A percentile compares a stretch with the other conserved stretches of the same genome.
These are phyloP conservation scores for Zygotorulaspora sp. DNA, from an alignment of 805 yeast genomes.

Conservation along the genomic window DNA sequence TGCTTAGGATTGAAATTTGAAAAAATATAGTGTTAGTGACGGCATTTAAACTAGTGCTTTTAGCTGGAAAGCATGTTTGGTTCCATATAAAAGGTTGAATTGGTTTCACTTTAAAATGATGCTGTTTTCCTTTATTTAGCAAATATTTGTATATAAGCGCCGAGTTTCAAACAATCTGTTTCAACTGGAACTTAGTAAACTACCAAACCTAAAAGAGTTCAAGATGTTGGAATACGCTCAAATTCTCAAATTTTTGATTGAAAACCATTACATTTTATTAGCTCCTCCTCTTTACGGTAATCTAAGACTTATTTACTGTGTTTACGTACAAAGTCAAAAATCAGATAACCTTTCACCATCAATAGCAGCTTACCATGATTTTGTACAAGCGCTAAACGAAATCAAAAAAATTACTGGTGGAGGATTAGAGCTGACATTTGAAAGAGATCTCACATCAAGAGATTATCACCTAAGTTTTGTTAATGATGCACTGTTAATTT, in stretches of 20 bases:
- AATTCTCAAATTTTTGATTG: slow-evolving; percentile 21
- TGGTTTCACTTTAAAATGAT: too few species aligned
- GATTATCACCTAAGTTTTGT: slow-evolving; percentile 16
- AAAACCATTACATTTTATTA: slow-evolving; percentile 21
- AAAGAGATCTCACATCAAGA: slow-evolving; percentile 7
- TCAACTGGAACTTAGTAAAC: not conserved
- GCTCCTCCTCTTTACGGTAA: slow-evolving; percentile 27
- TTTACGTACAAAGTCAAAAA: slow-evolving; percentile 12
- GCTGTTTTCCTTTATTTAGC: too few species aligned
- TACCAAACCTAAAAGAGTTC: not conserved
- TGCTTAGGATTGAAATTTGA: too few species aligned
- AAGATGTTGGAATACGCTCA: slow-evolving; percentile 9
- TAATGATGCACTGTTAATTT: slow-evolving; percentile 19
- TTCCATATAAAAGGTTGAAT: too few species aligned
- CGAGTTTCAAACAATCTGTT: not conserved
- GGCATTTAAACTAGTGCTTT: too few species aligned
- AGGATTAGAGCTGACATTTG: slow-evolving; percentile 15
- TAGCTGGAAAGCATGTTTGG: too few species aligned
- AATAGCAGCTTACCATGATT: slow-evolving; percentile 10
- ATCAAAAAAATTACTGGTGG: slow-evolving; percentile 18
- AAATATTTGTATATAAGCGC: not conserved
- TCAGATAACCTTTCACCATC: not conserved
- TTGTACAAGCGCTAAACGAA: slow-evolving; percentile 12
- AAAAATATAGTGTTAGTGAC: too few species aligned
- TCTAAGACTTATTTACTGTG: slow-evolving; percentile 20